Percentiles rank a stretch among this genome's conserved stretches.
Evolutionary conservation across 2,329 filamentous ascomycete species (phyloP).

Genomic region (Ophiosphaerella korrae): DNA sequence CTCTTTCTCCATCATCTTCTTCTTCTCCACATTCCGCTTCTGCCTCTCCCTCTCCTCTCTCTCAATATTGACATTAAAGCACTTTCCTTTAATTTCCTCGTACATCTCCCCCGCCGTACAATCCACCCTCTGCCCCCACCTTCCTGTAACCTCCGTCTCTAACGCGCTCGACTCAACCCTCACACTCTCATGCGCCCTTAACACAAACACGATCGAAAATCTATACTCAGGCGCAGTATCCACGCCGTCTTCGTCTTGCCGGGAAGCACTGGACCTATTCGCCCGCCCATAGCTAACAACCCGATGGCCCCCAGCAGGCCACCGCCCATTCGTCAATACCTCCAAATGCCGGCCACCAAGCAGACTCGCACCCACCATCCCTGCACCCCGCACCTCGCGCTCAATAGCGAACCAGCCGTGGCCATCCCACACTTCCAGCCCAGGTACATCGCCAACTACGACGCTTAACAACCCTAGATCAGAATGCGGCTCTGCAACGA

Average conservation of each 20-base stretch:
- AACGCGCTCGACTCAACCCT: conserved; percentile 31
- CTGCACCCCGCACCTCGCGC: conserved; percentile 22
- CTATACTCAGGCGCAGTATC: conserved; percentile 26
- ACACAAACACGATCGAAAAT: conserved; percentile 45
- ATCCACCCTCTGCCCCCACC: conserved; percentile 28
- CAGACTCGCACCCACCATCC: conserved; percentile 29
- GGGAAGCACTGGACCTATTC: background rate
- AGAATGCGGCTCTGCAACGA: conserved; percentile 45
- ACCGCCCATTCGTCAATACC: conserved; percentile 31
- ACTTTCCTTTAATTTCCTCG: conserved; percentile 32
- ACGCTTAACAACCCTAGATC: conserved; percentile 43
- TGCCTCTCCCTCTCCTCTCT: conserved; percentile 40
- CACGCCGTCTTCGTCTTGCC: background rate
- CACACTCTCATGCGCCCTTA: conserved; percentile 39
- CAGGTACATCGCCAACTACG: conserved; percentile 44
- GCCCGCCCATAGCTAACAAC: conserved; percentile 41
- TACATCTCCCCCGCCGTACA: conserved; percentile 41
- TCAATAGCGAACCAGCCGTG: conserved; percentile 34
- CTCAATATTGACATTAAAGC: conserved; percentile 47
- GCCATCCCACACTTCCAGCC: conserved; percentile 44
- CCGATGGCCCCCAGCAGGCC: conserved; percentile 40
- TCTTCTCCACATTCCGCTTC: conserved; percentile 18
- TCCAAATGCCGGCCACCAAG: conserved; percentile 41
- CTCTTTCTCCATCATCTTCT: background rate
- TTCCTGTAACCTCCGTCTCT: conserved; percentile 38